Percentiles rank a stretch among this genome's conserved stretches.
Evolutionary conservation across 768 basidiomycete species (phyloP).

Genomic region (Amanita fuliginea): DNA sequence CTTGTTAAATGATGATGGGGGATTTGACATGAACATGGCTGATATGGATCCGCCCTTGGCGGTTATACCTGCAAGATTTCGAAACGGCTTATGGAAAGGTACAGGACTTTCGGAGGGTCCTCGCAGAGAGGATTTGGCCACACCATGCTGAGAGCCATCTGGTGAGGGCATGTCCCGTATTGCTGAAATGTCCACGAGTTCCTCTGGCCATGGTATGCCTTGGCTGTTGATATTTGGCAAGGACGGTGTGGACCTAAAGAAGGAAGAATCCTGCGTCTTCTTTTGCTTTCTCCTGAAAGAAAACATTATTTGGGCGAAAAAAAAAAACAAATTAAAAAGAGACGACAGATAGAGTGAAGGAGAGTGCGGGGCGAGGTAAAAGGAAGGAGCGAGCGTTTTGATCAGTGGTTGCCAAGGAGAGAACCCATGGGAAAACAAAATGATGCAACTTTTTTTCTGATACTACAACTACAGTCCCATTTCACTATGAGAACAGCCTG

Average conservation of each 20-base stretch:
- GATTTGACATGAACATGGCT: constrained; percentile 53
- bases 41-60: constrained; percentile 46
- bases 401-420: background rate
- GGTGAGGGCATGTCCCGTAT: constrained; percentile 38
- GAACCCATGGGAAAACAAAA: constrained; percentile 1
- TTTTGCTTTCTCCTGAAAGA: constrained; percentile 58
- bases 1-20: constrained; percentile 54
- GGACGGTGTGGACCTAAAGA: constrained; percentile 67
- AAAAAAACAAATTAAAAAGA: constrained; percentile 11
- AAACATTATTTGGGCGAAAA: constrained; percentile 40
- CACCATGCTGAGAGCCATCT: constrained; percentile 44
- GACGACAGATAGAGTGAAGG: constrained; percentile 6
- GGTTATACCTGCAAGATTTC: constrained; percentile 36
- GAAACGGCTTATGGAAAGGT: constrained; percentile 80
- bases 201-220: constrained; percentile 78
- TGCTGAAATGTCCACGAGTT: constrained; percentile 63
- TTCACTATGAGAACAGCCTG: constrained; percentile 9
- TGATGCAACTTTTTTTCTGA: constrained; percentile 5
- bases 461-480: constrained; percentile 14
- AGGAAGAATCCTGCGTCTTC: constrained; percentile 33
- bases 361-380: background rate
- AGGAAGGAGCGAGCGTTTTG: background rate
- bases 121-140: constrained; percentile 57
- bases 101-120: constrained; percentile 41
- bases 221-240: constrained; percentile 67